phyloP scores from a whole-genome alignment of 106 monocot species.

The Amphibolis antarctica region DNA sequence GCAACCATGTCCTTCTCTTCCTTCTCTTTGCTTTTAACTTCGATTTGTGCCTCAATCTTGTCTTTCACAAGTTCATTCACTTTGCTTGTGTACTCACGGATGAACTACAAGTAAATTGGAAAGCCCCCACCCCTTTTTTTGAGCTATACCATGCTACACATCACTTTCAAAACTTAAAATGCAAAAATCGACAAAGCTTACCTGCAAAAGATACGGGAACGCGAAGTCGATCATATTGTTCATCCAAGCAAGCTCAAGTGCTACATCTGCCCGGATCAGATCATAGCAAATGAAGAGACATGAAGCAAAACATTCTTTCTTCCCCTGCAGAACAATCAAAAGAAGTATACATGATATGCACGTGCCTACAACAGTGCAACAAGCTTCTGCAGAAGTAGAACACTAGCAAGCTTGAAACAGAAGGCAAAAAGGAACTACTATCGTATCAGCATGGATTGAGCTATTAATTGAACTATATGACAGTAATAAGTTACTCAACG shows the following conservation, averaged over 20 bases:
- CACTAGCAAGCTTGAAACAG: neutral
- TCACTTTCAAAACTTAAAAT: no score
- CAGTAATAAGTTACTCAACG: no score
- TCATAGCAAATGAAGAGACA: conserved; percentile 97
- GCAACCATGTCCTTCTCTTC: conserved; percentile 97
- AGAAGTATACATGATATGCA: no score
- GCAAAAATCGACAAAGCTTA: no score
- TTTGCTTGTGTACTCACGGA: conserved; percentile 89
- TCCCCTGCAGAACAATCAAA: conserved; percentile 50
- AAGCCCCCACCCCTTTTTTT: no score
- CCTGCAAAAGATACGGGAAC: conserved; percentile 95
- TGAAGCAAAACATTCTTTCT: conserved; percentile 99
- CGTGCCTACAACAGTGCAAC: neutral
- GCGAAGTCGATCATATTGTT: conserved; percentile 95
- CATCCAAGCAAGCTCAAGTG: conserved; percentile 93
- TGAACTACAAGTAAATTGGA: conserved; percentile 67
- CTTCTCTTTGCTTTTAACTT: conserved; percentile 75
- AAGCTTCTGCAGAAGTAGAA: no score
- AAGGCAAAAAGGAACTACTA: no score
- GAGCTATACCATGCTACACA: no score
- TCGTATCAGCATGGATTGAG: no score
- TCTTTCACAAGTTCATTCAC: conserved; percentile 89
- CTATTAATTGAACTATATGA: no score
- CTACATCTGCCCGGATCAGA: conserved; percentile 84
- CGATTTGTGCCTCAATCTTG: conserved; percentile 70